A percentile compares a stretch with the other conserved stretches of the same genome.
phyloP scores from a whole-genome alignment of 2,329 filamentous ascomycete species.

The Nothomitra cinnamomea region DNA sequence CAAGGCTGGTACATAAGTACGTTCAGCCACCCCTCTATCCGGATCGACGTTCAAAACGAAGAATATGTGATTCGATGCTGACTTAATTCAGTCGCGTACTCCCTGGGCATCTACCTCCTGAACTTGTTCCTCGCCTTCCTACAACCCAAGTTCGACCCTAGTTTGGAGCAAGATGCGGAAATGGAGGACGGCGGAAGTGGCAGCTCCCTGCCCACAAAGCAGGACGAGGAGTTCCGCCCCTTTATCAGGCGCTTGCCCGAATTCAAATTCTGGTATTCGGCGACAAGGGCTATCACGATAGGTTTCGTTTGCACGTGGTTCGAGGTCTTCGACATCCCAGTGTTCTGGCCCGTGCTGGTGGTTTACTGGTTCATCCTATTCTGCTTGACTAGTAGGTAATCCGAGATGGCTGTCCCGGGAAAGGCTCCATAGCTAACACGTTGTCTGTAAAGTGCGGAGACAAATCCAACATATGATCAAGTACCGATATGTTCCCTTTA shows the following conservation, averaged over 20 bases:
- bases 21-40: slow-evolving; percentile 12
- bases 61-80: neutral
- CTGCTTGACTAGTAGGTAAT: slow-evolving; percentile 69
- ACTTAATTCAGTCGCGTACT: slow-evolving; percentile 62
- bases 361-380: slow-evolving; percentile 99
- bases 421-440: neutral
- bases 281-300: slow-evolving; percentile 71
- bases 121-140: slow-evolving; percentile 99
- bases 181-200: slow-evolving; percentile 83
- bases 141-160: slow-evolving; percentile 96
- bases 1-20: slow-evolving; percentile 98
- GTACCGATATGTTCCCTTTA: slow-evolving; percentile 94
- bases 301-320: slow-evolving; percentile 85
- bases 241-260: slow-evolving; percentile 93
- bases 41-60: neutral
- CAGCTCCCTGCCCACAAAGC: slow-evolving; percentile 70
- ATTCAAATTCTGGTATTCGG: slow-evolving; percentile 99
- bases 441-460: slow-evolving; percentile 56
- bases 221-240: slow-evolving; percentile 92
- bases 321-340: slow-evolving; percentile 84
- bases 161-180: slow-evolving; percentile 83
- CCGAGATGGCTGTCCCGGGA: neutral
- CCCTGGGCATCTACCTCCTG: slow-evolving; percentile 93
- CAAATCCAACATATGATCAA: slow-evolving; percentile 99
- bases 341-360: slow-evolving; percentile 97